These are phyloP conservation scores for Cicer yamashitae DNA, from an alignment of 306 rosid genomes.

Conservation along the genomic window DNA sequence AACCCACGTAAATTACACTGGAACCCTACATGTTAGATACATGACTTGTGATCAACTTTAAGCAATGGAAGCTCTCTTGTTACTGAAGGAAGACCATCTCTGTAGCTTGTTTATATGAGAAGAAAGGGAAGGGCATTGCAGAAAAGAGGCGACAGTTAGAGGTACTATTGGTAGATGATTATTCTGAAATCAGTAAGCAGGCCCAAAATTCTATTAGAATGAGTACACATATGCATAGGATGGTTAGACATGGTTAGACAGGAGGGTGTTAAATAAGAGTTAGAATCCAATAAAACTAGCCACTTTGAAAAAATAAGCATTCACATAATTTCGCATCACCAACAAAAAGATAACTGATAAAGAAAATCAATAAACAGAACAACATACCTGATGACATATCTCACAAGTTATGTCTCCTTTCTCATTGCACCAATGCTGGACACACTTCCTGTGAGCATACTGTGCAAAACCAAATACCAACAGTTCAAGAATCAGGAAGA, in stretches of 20 bases:
- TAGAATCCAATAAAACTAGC: conserved; percentile 10
- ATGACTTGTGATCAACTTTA: conserved; percentile 3
- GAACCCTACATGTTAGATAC: conserved; percentile 12
- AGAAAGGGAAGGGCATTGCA: not conserved
- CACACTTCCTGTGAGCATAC: conserved; percentile 98
- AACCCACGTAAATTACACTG: not conserved
- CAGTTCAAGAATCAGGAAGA: conserved; percentile 29
- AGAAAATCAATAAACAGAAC: conserved; percentile 6
- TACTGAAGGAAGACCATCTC: conserved; percentile 15
- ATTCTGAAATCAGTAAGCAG: not conserved
- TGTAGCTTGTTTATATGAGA: not conserved
- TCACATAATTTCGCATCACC: not conserved
- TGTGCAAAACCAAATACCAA: conserved; percentile 44
- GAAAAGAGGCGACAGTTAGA: conserved; percentile 6
- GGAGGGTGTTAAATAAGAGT: not conserved
- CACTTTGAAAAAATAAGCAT: conserved; percentile 3
- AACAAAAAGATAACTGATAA: not conserved
- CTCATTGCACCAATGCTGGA: conserved; percentile 98
- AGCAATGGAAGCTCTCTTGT: not conserved
- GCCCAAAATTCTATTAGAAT: not conserved
- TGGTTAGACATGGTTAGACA: not conserved
- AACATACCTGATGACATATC: conserved; percentile 91
- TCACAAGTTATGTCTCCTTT: conserved; percentile 96
- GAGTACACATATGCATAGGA: not conserved
- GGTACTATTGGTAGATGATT: not conserved